These are phyloP conservation scores for Backusella westeae DNA, from an alignment of 192 early-diverging fungal genomes.

Conservation along the genomic window DNA sequence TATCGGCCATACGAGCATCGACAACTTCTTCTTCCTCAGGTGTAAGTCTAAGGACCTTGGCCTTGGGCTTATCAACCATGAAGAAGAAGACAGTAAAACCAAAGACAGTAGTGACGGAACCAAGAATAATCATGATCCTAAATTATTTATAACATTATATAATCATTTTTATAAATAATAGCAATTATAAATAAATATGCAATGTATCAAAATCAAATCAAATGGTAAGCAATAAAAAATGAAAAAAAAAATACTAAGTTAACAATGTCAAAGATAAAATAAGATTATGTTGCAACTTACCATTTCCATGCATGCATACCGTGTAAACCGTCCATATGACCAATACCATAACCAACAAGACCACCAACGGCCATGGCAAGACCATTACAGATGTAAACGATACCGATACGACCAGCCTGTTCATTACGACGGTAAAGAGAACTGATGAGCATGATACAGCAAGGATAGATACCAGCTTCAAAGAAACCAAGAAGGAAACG, in stretches of 20 bases:
- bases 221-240: background rate
- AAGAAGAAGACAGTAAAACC: constrained; percentile 26
- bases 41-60: constrained; percentile 13
- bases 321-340: constrained; percentile 13
- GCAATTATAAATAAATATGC: background rate
- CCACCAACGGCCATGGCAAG: constrained; percentile 15
- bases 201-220: background rate
- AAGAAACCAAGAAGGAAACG: constrained; percentile 33
- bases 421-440: constrained; percentile 25
- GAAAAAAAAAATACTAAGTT: background rate
- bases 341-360: constrained; percentile 20
- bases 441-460: constrained; percentile 18
- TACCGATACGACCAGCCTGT: constrained; percentile 11
- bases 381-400: constrained; percentile 20
- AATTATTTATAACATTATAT: background rate
- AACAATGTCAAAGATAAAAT: background rate
- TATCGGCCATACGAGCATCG: constrained; percentile 26
- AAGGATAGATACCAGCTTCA: constrained; percentile 25
- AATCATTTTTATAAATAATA: background rate
- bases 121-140: constrained; percentile 32
- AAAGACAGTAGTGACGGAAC: constrained; percentile 11
- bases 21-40: constrained; percentile 21
- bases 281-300: background rate
- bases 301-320: constrained; percentile 28
- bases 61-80: constrained; percentile 21